phyloP scores from a whole-genome alignment of 108 stramenopile species.

The Fistulifera pelliculosa region DNA sequence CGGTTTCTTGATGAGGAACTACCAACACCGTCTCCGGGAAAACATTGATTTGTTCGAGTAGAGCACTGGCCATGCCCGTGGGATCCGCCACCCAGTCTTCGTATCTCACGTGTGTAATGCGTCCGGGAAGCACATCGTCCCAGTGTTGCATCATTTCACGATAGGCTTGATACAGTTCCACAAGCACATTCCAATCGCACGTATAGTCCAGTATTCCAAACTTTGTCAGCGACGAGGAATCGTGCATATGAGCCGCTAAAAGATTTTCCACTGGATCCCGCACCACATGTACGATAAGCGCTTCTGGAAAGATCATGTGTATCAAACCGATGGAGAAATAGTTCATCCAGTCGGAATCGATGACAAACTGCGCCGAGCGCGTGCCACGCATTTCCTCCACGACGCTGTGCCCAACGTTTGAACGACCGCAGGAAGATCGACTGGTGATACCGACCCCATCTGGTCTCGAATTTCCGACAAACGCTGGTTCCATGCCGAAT shows the following conservation, averaged over 20 bases:
- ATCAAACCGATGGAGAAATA: slow-evolving; percentile 78
- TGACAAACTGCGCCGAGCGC: slow-evolving; percentile 35
- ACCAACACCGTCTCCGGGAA: too few species aligned
- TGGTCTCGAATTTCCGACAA: slow-evolving; percentile 6
- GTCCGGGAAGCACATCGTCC: slow-evolving; percentile 66
- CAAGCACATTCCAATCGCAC: slow-evolving; percentile 47
- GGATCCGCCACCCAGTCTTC: slow-evolving; percentile 71
- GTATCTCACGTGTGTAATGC: slow-evolving; percentile 77
- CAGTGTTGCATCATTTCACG: slow-evolving; percentile 82
- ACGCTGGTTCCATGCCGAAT: slow-evolving; percentile 74
- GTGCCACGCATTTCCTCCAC: slow-evolving; percentile 34
- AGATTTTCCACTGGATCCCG: slow-evolving; percentile 80
- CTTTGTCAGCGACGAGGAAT: slow-evolving; percentile 12
- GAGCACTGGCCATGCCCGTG: too few species aligned
- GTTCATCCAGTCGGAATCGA: slow-evolving; percentile 85
- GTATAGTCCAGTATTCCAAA: slow-evolving; percentile 78
- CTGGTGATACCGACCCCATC: neutral
- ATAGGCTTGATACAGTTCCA: slow-evolving; percentile 62
- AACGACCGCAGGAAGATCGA: slow-evolving; percentile 19
- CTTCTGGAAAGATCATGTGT: slow-evolving; percentile 80
- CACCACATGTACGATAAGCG: slow-evolving; percentile 74
- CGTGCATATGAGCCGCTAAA: slow-evolving; percentile 71
- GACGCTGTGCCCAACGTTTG: slow-evolving; percentile 27
- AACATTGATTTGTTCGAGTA: too few species aligned
- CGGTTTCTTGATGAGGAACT: too few species aligned